phyloP scores from a whole-genome alignment of 1,284 basidiomycete species.

The Anthracocystis panici-leucophaei region DNA sequence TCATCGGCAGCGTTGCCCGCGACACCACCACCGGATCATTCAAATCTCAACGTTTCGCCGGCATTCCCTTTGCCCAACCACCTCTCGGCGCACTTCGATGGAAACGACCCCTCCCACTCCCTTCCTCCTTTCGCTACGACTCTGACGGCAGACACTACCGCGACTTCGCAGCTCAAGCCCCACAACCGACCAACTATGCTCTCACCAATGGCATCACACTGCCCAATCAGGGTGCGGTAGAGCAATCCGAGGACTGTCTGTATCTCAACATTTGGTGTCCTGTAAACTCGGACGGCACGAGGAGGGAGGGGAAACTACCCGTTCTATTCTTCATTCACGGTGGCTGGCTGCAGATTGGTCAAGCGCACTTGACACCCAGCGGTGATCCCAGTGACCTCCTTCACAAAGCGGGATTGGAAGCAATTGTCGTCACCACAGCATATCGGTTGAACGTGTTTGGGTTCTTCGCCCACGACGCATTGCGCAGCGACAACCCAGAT shows the following conservation, averaged over 20 bases:
- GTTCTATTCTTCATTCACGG: constrained; percentile 55
- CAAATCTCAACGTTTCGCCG: constrained; percentile 44
- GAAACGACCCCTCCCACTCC: constrained; percentile 36
- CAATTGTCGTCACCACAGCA: constrained; percentile 40
- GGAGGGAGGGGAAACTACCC: constrained; percentile 16
- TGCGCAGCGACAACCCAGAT: constrained; percentile 31
- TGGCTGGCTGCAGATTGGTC: constrained; percentile 51
- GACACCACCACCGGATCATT: constrained; percentile 22
- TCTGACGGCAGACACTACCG: constrained; percentile 25
- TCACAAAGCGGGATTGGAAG: constrained; percentile 21
- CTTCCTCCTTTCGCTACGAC: constrained; percentile 28
- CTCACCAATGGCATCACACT: constrained; percentile 29
- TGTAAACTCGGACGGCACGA: constrained; percentile 3
- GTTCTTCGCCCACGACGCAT: constrained; percentile 43
- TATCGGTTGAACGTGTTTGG: constrained; percentile 55
- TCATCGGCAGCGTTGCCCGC: constrained; percentile 22
- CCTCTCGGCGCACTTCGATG: constrained; percentile 44
- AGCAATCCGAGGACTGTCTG: constrained; percentile 49
- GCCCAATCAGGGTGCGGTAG: constrained; percentile 4
- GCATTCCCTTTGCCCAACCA: constrained; percentile 51
- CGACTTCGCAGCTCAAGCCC: constrained; percentile 22
- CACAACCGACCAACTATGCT: constrained; percentile 37
- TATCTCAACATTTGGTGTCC: constrained; percentile 55
- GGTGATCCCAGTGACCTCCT: constrained; percentile 41
- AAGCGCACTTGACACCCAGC: constrained; percentile 20